phyloP scores from a whole-genome alignment of 2,329 filamentous ascomycete species.

The Botrytis aclada region DNA sequence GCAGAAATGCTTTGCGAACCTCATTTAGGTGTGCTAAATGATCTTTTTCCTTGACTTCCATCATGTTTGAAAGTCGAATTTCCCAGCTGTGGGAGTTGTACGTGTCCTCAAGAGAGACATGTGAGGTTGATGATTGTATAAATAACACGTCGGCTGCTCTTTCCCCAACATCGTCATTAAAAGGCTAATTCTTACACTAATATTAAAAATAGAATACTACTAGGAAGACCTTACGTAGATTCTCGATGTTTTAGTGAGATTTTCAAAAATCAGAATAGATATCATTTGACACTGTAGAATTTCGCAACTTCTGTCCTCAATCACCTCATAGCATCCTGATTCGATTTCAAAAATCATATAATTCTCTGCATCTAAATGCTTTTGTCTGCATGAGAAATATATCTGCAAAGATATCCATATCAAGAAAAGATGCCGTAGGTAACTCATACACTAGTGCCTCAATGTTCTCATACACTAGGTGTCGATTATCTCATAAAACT shows the following conservation, averaged over 20 bases:
- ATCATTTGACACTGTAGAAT: not conserved
- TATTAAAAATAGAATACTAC: not conserved
- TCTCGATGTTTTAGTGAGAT: not conserved
- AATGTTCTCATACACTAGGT: not conserved
- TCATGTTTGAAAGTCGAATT: not conserved
- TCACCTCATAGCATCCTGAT: fast-evolving
- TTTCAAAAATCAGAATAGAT: not conserved
- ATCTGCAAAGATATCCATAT: not conserved
- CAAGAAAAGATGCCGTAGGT: not conserved
- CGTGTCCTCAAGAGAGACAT: not conserved
- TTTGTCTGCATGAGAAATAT: not conserved
- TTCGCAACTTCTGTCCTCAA: not conserved
- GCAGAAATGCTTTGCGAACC: not conserved
- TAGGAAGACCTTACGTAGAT: not conserved
- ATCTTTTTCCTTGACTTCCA: not conserved
- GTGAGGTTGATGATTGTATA: not conserved
- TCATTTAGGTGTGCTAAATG: too few species aligned
- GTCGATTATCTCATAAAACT: not conserved
- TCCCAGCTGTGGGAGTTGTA: not conserved
- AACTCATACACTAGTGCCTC: not conserved
- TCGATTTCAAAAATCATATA: not conserved
- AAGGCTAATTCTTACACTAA: not conserved
- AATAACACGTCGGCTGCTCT: not conserved
- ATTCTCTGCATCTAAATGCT: not conserved
- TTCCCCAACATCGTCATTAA: not conserved